A percentile compares a stretch with the other conserved stretches of the same genome.
phyloP scores from a whole-genome alignment of 139 green algal genomes.

The Coccomyxa sp. region DNA sequence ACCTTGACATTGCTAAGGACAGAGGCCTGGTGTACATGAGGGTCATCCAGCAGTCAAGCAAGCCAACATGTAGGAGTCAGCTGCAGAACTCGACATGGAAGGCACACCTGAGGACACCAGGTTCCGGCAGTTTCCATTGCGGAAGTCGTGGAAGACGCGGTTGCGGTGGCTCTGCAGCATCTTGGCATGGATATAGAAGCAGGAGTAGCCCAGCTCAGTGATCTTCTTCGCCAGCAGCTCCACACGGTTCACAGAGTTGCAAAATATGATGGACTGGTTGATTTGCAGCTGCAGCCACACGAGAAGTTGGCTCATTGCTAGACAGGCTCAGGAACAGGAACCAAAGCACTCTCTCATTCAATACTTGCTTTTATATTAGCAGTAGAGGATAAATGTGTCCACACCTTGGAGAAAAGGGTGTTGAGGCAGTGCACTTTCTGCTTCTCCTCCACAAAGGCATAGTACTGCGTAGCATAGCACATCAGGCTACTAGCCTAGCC shows the following conservation, averaged over 20 bases:
- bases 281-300: constrained; percentile 75
- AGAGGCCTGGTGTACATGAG: too few relatives aligned
- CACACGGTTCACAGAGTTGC: constrained; percentile 98
- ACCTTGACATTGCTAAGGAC: too few relatives aligned
- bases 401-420: constrained; percentile 93
- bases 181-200: constrained; percentile 99
- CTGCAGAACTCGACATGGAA: too few relatives aligned
- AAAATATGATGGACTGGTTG: constrained; percentile 99
- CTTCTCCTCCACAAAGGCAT: constrained; percentile 98
- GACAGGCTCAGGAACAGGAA: neutral
- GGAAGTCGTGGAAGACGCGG: constrained; percentile 99
- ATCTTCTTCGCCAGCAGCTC: constrained; percentile 99
- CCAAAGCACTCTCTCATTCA: neutral
- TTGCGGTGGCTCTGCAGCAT: constrained; percentile 99
- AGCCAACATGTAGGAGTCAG: too few relatives aligned
- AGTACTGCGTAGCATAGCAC: constrained; percentile 73
- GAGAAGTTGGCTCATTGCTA: neutral
- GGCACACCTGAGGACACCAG: constrained; percentile 85
- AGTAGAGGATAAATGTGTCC: neutral
- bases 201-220: constrained; percentile 99
- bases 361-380: neutral
- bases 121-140: constrained; percentile 96
- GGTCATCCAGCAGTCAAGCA: too few relatives aligned
- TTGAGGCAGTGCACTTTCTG: constrained; percentile 95
- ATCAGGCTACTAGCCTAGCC: neutral